phyloP scores from a whole-genome alignment of 1,139 yeast genomes.

The Scheffersomyces illinoinensis region DNA sequence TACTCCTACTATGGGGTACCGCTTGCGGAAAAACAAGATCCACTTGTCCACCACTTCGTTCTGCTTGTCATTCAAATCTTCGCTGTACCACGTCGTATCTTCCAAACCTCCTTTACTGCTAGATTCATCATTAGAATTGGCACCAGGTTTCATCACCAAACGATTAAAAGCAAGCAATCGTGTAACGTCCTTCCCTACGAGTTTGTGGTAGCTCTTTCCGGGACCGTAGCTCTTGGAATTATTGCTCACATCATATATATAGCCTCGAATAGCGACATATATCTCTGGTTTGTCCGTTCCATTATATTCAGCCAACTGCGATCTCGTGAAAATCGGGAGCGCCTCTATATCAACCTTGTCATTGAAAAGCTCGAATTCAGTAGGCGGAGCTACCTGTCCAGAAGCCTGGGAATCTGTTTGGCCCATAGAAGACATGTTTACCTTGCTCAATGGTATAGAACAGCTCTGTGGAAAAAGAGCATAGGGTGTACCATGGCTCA shows the following conservation, averaged over 20 bases:
- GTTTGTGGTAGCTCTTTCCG: slow-evolving; percentile 68
- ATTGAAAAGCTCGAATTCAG: slow-evolving; percentile 11
- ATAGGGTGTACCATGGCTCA: not conserved
- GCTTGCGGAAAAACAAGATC: slow-evolving; percentile 54
- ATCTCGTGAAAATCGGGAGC: slow-evolving; percentile 37
- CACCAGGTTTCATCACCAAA: slow-evolving; percentile 38
- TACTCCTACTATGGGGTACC: slow-evolving; percentile 44
- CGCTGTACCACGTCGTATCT: slow-evolving; percentile 49
- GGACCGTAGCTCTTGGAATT: slow-evolving; percentile 72
- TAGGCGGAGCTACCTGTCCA: slow-evolving; percentile 1
- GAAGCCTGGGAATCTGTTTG: not conserved
- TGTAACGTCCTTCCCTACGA: slow-evolving; percentile 79
- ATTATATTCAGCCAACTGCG: slow-evolving; percentile 34
- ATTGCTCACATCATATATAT: slow-evolving; percentile 71
- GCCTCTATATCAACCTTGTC: slow-evolving; percentile 23
- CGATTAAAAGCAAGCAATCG: slow-evolving; percentile 57
- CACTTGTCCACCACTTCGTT: slow-evolving; percentile 54
- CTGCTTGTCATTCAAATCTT: slow-evolving; percentile 51
- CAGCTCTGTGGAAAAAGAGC: not conserved
- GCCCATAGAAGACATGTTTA: not conserved
- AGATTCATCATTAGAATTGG: slow-evolving; percentile 25
- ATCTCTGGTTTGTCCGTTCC: slow-evolving; percentile 39
- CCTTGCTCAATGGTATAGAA: not conserved
- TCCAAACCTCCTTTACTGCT: slow-evolving; percentile 34
- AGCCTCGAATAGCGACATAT: slow-evolving; percentile 75